Evolutionary conservation across 2,329 filamentous ascomycete genomes (phyloP), one percentile per base, ranked within the genome.

Genomic region (Pseudogymnoascus sp.): DNA sequence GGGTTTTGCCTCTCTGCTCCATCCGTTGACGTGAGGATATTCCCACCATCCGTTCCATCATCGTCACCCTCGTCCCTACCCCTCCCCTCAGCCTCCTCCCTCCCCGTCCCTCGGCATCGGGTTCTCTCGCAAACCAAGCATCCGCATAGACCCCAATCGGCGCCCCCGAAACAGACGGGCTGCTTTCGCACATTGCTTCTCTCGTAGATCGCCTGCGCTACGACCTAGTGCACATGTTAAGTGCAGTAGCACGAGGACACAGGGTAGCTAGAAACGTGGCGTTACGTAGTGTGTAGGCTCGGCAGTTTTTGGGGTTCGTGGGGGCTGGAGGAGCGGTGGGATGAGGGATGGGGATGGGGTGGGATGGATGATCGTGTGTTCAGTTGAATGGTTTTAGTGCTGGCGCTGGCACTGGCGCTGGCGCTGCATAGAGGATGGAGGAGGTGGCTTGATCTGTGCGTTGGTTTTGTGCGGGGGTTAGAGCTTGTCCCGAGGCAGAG

Each of bases 401-500:
- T 26, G 26, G 26, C 6, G 19, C 19, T 19, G 19, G 19, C 2
- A 2, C 24, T 21, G 26, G 26, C 7, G 11, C 40, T 24, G 11
- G 40, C 19, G 19, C 10, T 44, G 19, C 4, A 13, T 10, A 21
- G 10, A 13, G 26, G 47, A 33, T 19, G 29, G n/a, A 33, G n/a
- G 26, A 3, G 47, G 47, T 29, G 47, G 47, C 40, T 44, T 53
- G 47, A 53, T 31, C 29, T 31, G 24, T 53, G 47, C 47, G 47
- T 31, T 50, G 26, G 16, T n/a, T 33, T 6, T 19, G 26, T 33
- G 47, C 47, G 47, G 47, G 47, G 47, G 14, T 26, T 29, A 50
- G 14, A 31, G 50, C 50, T 56, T 56, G 50, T 56, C 50, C 50
- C 50, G 50, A 56, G 50, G 50, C 29, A 56, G n/a, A 33, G 7